phyloP scores from a whole-genome alignment of 805 yeast genomes.

The Cyberlindnera japonica region DNA sequence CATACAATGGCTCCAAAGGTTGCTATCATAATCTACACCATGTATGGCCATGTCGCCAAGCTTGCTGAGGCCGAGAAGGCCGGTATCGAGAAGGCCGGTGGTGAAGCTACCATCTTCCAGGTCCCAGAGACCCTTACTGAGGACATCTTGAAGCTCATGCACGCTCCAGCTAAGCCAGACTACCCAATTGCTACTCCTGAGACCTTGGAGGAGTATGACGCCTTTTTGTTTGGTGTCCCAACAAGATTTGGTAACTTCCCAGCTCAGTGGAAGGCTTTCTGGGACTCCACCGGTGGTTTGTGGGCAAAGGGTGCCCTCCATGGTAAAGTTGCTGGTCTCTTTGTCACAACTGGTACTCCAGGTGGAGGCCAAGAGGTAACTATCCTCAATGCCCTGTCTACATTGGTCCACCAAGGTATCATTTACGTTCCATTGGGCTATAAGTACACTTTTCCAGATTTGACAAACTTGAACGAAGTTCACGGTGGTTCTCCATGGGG shows the following conservation, averaged over 20 bases:
- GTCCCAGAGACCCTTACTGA: constrained; percentile 72
- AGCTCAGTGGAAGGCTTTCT: constrained; percentile 70
- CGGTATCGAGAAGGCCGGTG: constrained; percentile 71
- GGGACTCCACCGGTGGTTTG: constrained; percentile 73
- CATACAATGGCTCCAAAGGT: constrained; percentile 33
- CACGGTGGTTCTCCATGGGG: constrained; percentile 91
- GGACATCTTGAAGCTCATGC: constrained; percentile 56
- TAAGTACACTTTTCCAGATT: constrained; percentile 48
- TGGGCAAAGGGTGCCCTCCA: constrained; percentile 69
- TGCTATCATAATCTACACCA: constrained; percentile 67
- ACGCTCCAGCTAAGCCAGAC: constrained; percentile 59
- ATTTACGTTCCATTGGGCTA: constrained; percentile 77
- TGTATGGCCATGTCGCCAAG: constrained; percentile 72
- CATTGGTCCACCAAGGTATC: constrained; percentile 73
- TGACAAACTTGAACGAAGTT: constrained; percentile 56
- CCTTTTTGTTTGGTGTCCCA: constrained; percentile 73
- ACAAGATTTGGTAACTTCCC: constrained; percentile 76
- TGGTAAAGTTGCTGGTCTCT: constrained; percentile 74
- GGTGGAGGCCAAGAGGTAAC: constrained; percentile 83
- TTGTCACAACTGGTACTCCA: constrained; percentile 65
- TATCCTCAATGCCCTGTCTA: constrained; percentile 52
- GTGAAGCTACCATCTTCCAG: constrained; percentile 68
- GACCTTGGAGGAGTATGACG: constrained; percentile 61
- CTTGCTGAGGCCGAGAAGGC: constrained; percentile 65
- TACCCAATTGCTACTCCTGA: constrained; percentile 57